Evolutionary conservation across 345 rosid species (phyloP).

Genomic region (Eucalyptus tenuipes): DNA sequence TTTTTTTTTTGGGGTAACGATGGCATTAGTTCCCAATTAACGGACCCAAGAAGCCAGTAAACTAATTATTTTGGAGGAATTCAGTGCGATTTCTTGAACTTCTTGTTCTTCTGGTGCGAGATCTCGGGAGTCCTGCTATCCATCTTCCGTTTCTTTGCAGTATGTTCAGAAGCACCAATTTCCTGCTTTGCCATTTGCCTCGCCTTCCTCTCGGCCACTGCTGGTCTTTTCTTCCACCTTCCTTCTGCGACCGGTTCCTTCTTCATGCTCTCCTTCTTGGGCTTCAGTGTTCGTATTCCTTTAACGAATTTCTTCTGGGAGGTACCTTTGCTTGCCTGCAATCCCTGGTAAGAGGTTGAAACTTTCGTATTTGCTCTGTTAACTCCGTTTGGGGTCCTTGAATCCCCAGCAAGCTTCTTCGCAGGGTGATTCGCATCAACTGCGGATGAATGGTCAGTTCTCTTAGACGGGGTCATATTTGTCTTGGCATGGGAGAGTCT

Average conservation of each 20-base stretch:
- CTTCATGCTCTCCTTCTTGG: constrained; percentile 13
- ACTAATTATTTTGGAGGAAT: neutral
- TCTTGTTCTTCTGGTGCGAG: constrained; percentile 34
- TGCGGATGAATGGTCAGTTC: constrained; percentile 23
- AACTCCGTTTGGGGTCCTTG: constrained; percentile 18
- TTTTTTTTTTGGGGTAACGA: neutral
- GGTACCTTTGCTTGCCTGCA: constrained; percentile 63
- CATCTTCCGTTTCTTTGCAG: constrained; percentile 60
- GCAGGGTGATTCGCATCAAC: constrained; percentile 17
- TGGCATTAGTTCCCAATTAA: neutral
- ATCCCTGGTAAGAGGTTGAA: constrained; percentile 65
- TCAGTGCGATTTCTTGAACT: constrained; percentile 27
- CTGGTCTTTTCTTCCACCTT: constrained; percentile 46
- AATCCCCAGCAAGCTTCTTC: constrained; percentile 31
- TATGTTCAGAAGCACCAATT: constrained; percentile 21
- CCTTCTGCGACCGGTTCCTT: constrained; percentile 19
- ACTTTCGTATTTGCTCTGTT: constrained; percentile 8
- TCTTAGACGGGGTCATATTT: constrained; percentile 61
- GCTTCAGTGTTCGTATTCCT: constrained; percentile 10
- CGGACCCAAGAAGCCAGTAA: neutral
- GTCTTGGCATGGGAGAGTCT: constrained; percentile 48
- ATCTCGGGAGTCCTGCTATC: constrained; percentile 51
- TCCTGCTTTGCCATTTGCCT: constrained; percentile 25
- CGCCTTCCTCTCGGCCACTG: constrained; percentile 80
- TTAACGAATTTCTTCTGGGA: constrained; percentile 36